Conservation (phyloP, 208 protist genomes). For the Leishmania lainsoni region DNA sequence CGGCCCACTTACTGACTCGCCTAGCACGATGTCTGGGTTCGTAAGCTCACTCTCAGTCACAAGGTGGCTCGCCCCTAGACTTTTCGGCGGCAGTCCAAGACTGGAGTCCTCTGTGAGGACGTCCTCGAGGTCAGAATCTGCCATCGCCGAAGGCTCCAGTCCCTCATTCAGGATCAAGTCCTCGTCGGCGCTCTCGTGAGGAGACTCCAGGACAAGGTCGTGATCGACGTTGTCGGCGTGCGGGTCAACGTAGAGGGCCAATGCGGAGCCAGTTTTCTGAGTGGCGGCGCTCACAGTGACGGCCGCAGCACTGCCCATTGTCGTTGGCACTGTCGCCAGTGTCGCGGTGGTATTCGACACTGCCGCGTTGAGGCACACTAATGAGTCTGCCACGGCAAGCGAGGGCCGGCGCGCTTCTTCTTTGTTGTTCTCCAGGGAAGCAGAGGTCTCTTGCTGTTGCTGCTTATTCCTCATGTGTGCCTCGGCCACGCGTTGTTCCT, state of each 20-base stretch:
- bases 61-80: background rate
- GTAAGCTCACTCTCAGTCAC: slow-evolving; percentile 17
- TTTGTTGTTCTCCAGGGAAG: slow-evolving; percentile 3
- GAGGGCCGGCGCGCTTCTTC: background rate
- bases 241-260: background rate
- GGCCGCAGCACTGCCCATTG: background rate
- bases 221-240: slow-evolving; percentile 13
- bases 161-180: slow-evolving; percentile 24
- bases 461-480: slow-evolving; percentile 30
- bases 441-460: slow-evolving; percentile 19
- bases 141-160: slow-evolving; percentile 15
- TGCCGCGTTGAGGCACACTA: background rate
- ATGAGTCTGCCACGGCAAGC: background rate
- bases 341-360: background rate
- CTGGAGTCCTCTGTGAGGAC: slow-evolving; percentile 25
- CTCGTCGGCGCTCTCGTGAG: slow-evolving; percentile 17
- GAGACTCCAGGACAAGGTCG: slow-evolving; percentile 12
- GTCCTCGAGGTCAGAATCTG: slow-evolving; percentile 42
- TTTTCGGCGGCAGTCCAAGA: slow-evolving; percentile 13
- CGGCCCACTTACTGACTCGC: slow-evolving; percentile 3
- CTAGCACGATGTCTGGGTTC: slow-evolving; percentile 27
- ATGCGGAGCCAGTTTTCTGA: slow-evolving; percentile 20
- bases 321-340: background rate
- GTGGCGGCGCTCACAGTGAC: slow-evolving; percentile 13
- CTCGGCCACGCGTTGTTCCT: slow-evolving; percentile 46